Evolutionary conservation across 2,329 filamentous ascomycete genomes (phyloP), one percentile per base, ranked within the genome.

Genomic region (Pyrenophora teres): DNA sequence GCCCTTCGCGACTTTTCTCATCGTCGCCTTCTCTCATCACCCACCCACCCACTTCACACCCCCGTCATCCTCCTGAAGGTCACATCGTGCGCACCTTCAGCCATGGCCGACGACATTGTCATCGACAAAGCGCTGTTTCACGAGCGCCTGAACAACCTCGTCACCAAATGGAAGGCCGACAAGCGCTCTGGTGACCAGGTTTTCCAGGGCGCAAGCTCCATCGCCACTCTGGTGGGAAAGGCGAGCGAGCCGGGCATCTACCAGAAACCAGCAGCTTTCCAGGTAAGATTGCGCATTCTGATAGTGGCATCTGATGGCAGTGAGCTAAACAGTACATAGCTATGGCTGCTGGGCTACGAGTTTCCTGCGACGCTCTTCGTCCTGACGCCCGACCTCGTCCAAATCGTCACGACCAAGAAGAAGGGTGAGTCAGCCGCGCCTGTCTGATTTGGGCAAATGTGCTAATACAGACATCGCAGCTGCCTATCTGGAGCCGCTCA

Each of bases 281-380:
- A 97, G 80, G 92, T 96, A 81, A 72, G 88, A 36, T 9, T 39
- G 52, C 44, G 40, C 43, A 40, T 37, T 3, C 18, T 7, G 10
- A 12, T 19, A 10, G 31, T 30, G 19, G 19, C 3, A 5, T 36
- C 15, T n/a, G 10, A 7, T n/a, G 31, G 19, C 39, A 31, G 13
- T 21, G 50, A 65, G 64, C 66, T 69, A n/a, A 53, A 71, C 62
- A 25, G 30, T 49, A 21, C 36, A 54, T 74, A 97, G 92, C 96
- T 97, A 77, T 99, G 95, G 95, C 83, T 99, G 48, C 84, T 99
- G 57, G 94, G 94, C 67, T 99, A 99, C 80, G 94, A 99, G 75
- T 99, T 99, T 70, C 94, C 94, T 30, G 92, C 93, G 33, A 99
- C 94, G 0, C 81, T 99, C 59, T 91, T 99, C 81, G 83, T 99